phyloP scores from a whole-genome alignment of 2,329 filamentous ascomycete species.

The Fusarium sambucinum region DNA sequence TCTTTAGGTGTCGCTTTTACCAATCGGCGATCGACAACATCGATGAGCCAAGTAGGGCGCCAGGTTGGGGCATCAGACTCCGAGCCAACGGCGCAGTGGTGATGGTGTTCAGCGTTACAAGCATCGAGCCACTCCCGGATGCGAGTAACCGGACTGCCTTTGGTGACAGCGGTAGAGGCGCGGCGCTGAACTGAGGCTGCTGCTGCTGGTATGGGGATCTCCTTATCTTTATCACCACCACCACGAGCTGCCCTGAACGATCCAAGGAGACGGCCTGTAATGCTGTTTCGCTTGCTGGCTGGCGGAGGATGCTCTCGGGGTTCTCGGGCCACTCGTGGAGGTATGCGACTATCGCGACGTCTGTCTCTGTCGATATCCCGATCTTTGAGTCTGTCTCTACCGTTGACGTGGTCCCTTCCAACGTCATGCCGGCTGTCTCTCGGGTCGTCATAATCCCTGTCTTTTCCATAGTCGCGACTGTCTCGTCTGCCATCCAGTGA shows the following conservation, averaged over 20 bases:
- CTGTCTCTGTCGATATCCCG: conserved; percentile 41
- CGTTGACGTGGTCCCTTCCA: conserved; percentile 19
- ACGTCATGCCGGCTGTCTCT: conserved; percentile 14
- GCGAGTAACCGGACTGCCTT: conserved; percentile 54
- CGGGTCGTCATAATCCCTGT: conserved; percentile 6
- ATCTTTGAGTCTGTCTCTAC: conserved; percentile 24
- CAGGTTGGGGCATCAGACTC: conserved; percentile 51
- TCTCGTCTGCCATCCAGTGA: conserved; percentile 9
- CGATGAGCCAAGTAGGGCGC: conserved; percentile 58
- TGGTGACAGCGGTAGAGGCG: conserved; percentile 49
- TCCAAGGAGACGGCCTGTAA: conserved; percentile 56
- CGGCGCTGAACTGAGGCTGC: conserved; percentile 48
- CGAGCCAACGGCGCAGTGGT: conserved; percentile 54
- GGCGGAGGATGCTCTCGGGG: conserved; percentile 40
- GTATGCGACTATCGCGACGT: conserved; percentile 43
- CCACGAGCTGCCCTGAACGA: conserved; percentile 51
- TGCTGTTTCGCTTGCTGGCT: conserved; percentile 56
- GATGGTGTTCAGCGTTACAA: conserved; percentile 57
- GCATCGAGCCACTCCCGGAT: conserved; percentile 59
- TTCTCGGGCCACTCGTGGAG: conserved; percentile 31
- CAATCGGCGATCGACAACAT: conserved; percentile 55
- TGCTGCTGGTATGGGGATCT: conserved; percentile 26
- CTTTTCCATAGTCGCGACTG: conserved; percentile 14
- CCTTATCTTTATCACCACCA: conserved; percentile 48
- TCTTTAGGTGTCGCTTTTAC: conserved; percentile 56